Evolutionary conservation across 768 basidiomycete genomes (phyloP).

Genomic region (Infundibulicybe gibba): DNA sequence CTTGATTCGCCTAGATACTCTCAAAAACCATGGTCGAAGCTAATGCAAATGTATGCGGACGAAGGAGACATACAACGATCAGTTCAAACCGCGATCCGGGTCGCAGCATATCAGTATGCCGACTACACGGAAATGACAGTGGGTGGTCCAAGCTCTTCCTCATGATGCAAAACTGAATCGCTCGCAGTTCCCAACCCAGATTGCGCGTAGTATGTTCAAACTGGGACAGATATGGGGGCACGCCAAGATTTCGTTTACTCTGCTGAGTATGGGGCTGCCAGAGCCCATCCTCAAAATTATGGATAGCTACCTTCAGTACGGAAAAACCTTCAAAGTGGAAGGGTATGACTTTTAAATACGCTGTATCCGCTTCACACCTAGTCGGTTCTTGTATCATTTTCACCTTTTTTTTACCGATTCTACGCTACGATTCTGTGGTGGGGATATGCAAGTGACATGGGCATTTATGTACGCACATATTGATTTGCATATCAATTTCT

Average conservation of each 20-base stretch:
- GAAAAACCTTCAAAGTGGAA: conserved; percentile 83
- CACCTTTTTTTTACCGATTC: background rate
- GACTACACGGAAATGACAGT: conserved; percentile 90
- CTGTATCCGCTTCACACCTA: conserved; percentile 5
- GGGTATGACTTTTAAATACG: conserved; percentile 67
- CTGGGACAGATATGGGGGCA: conserved; percentile 91
- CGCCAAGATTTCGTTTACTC: conserved; percentile 89
- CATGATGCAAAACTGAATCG: conserved; percentile 5
- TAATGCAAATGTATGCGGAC: conserved; percentile 95
- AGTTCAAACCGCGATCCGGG: conserved; percentile 88
- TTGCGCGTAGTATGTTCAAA: conserved; percentile 90
- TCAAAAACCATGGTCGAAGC: conserved; percentile 87
- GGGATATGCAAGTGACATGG: no score
- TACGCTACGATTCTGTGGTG: no score
- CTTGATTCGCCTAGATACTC: conserved; percentile 85
- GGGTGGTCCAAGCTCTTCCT: conserved; percentile 22
- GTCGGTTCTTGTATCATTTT: conserved; percentile 2
- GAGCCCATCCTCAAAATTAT: conserved; percentile 89
- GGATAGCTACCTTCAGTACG: conserved; percentile 89
- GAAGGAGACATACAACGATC: conserved; percentile 91
- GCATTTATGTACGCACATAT: no score
- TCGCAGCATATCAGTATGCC: conserved; percentile 89
- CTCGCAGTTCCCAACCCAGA: conserved; percentile 82
- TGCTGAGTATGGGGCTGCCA: conserved; percentile 92
- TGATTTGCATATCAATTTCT: no score